A percentile compares a stretch with the other conserved stretches of the same genome.
phyloP scores from a whole-genome alignment of 495 filamentous ascomycete genomes.

The Pseudevernia furfuracea region DNA sequence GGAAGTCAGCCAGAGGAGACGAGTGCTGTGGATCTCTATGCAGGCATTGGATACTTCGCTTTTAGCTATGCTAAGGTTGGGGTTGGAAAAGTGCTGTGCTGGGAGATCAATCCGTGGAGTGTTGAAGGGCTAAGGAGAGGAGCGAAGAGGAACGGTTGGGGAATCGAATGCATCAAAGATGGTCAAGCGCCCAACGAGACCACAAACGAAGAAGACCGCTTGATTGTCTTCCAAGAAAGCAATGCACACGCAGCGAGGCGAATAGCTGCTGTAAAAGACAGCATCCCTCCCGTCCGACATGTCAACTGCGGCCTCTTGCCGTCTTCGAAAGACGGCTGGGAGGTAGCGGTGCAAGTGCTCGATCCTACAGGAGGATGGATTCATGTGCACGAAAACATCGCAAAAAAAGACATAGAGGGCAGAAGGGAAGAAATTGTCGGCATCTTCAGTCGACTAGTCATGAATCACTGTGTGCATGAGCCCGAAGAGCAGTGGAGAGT shows the following conservation, averaged over 20 bases:
- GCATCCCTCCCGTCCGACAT: constrained; percentile 45
- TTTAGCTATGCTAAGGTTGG: constrained; percentile 73
- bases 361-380: constrained; percentile 56
- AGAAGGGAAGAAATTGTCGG: constrained; percentile 34
- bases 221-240: constrained; percentile 48
- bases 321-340: constrained; percentile 57
- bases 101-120: constrained; percentile 86
- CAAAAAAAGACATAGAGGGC: constrained; percentile 50
- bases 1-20: constrained; percentile 24
- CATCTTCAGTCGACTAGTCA: constrained; percentile 21
- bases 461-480: neutral
- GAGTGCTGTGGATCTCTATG: constrained; percentile 74
- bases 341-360: constrained; percentile 52
- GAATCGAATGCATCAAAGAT: constrained; percentile 41
- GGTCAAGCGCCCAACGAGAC: constrained; percentile 27
- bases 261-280: constrained; percentile 12
- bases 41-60: constrained; percentile 87
- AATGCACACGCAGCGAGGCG: constrained; percentile 22
- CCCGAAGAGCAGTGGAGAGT: constrained; percentile 25
- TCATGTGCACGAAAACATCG: constrained; percentile 84
- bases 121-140: constrained; percentile 73
- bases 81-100: constrained; percentile 62
- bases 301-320: constrained; percentile 80
- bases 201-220: constrained; percentile 31
- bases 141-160: constrained; percentile 59